Percentiles rank a stretch among this genome's conserved stretches.
phyloP scores from a whole-genome alignment of 257 asterid species.

The Solanum paucissectum region DNA sequence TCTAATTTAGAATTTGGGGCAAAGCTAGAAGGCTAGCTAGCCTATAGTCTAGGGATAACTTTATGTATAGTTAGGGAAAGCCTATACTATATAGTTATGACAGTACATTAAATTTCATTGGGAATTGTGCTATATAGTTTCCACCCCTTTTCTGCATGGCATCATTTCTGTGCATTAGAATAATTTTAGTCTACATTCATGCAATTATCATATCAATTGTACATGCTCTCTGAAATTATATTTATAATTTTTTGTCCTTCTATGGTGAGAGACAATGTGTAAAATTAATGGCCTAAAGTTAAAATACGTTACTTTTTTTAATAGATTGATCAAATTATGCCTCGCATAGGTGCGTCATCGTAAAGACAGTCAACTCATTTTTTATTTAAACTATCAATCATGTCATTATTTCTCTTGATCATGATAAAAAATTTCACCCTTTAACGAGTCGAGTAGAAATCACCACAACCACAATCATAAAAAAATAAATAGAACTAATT shows the following conservation, averaged over 20 bases:
- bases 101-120: not conserved
- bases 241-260: not conserved
- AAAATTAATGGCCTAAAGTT: not conserved
- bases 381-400: too few species aligned
- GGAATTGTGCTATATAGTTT: not conserved
- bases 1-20: not conserved
- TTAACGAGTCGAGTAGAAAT: too few species aligned
- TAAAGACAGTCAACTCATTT: too few species aligned
- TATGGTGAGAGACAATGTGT: rapidly evolving
- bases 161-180: not conserved
- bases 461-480: too few species aligned
- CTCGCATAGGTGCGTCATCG: too few species aligned
- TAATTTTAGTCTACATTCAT: not conserved
- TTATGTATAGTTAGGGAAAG: not conserved
- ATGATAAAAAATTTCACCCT: too few species aligned
- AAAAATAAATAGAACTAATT: not conserved
- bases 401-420: too few species aligned
- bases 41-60: not conserved
- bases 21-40: not conserved
- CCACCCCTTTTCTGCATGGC: not conserved
- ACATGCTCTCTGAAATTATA: not conserved
- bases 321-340: not conserved
- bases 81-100: not conserved
- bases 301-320: not conserved
- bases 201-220: not conserved